These are phyloP conservation scores for Sporothrix variecibatus DNA, from an alignment of 2,329 filamentous ascomycete species.

Conservation along the genomic window DNA sequence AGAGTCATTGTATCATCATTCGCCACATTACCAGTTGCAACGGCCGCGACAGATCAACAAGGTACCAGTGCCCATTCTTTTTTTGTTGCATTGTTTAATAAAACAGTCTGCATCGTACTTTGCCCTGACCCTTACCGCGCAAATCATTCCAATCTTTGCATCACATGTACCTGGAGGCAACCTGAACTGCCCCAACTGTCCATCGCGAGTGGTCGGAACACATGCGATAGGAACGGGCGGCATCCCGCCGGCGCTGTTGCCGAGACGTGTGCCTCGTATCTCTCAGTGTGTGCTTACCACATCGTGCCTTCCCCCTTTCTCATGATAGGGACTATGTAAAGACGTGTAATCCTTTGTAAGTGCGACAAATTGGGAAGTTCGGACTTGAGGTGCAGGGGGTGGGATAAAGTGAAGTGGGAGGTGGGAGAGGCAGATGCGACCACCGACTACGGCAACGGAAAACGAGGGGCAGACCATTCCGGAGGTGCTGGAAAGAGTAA, in stretches of 20 bases:
- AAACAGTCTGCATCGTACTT: not conserved
- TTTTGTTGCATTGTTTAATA: not conserved
- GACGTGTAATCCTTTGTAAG: conserved; percentile 5
- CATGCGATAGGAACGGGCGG: not conserved
- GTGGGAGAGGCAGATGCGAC: not conserved
- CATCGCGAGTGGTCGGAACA: not conserved
- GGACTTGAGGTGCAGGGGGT: not conserved
- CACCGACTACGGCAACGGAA: conserved; percentile 9
- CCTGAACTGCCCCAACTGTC: not conserved
- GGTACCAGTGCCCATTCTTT: not conserved
- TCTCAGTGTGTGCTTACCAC: conserved; percentile 5
- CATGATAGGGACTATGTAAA: not conserved
- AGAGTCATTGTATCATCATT: not conserved
- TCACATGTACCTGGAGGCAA: not conserved
- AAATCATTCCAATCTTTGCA: not conserved
- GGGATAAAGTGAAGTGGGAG: not conserved
- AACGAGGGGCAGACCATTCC: conserved; percentile 15
- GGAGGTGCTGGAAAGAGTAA: conserved; percentile 4
- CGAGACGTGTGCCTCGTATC: not conserved
- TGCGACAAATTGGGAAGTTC: conserved; percentile 16
- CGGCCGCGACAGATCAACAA: not conserved
- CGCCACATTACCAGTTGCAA: not conserved
- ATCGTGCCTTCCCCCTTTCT: not conserved
- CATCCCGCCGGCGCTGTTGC: not conserved
- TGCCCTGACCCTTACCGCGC: not conserved